Evolutionary conservation across 306 rosid species (phyloP).

Genomic region (Echinosophora koreensis): DNA sequence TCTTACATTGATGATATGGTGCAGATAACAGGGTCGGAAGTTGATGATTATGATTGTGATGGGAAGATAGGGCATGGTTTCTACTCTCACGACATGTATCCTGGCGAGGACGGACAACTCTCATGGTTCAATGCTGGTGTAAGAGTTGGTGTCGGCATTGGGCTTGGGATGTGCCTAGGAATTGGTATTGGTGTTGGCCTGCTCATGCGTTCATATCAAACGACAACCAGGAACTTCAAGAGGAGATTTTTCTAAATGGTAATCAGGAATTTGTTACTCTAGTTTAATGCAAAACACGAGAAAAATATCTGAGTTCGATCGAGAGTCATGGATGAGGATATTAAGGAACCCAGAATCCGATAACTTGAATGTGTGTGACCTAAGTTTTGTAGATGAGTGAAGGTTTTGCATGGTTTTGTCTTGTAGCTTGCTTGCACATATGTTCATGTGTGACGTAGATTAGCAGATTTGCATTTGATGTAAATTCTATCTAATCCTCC

Average conservation of each 20-base stretch:
- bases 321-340: neutral
- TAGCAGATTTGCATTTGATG: slow-evolving; percentile 42
- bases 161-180: slow-evolving; percentile 95
- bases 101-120: slow-evolving; percentile 85
- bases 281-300: slow-evolving; percentile 28
- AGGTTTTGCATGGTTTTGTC: slow-evolving; percentile 51
- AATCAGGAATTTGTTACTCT: slow-evolving; percentile 38
- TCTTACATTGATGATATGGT: slow-evolving; percentile 37
- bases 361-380: slow-evolving; percentile 43
- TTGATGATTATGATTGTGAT: slow-evolving; percentile 67
- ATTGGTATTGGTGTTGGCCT: slow-evolving; percentile 87
- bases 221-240: slow-evolving; percentile 79
- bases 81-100: slow-evolving; percentile 75
- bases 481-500: slow-evolving; percentile 36
- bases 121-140: slow-evolving; percentile 96
- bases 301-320: slow-evolving; percentile 34
- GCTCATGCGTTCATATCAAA: slow-evolving; percentile 95
- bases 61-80: slow-evolving; percentile 66
- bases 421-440: slow-evolving; percentile 47
- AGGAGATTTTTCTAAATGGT: slow-evolving; percentile 68
- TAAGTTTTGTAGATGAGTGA: slow-evolving; percentile 58
- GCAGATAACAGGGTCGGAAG: slow-evolving; percentile 72
- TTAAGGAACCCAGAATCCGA: neutral
- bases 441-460: slow-evolving; percentile 25
- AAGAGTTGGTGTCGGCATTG: slow-evolving; percentile 93